Conservation (phyloP, 495 filamentous ascomycete genomes). For the Tuber magnatum region DNA sequence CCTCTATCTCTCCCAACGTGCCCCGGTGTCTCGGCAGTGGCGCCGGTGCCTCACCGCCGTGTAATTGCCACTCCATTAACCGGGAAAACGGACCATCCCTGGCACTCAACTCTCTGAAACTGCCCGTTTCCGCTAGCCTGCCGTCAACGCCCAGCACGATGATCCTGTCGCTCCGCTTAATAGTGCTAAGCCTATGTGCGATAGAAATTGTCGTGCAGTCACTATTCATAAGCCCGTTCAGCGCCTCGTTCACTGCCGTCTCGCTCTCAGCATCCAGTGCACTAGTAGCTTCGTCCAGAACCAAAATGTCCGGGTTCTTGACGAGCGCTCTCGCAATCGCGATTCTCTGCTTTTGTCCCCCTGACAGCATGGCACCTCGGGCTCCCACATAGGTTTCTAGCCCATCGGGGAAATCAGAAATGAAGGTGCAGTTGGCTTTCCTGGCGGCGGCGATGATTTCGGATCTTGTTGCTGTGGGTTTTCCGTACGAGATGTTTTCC, state of each 20-base stretch:
- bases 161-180: constrained; percentile 87
- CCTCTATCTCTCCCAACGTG: neutral
- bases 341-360: constrained; percentile 95
- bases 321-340: constrained; percentile 91
- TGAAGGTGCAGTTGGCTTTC: constrained; percentile 95
- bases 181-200: constrained; percentile 88
- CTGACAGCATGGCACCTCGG: constrained; percentile 85
- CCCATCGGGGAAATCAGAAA: constrained; percentile 91
- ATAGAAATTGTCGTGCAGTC: constrained; percentile 81
- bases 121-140: constrained; percentile 80
- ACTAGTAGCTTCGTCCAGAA: constrained; percentile 88
- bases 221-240: constrained; percentile 74
- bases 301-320: constrained; percentile 92
- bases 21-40: constrained; percentile 1
- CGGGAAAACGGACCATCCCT: constrained; percentile 79
- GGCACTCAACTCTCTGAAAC: constrained; percentile 65
- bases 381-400: constrained; percentile 90
- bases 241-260: constrained; percentile 85
- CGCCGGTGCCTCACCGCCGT: constrained; percentile 55
- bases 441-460: constrained; percentile 82
- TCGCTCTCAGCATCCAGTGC: constrained; percentile 97
- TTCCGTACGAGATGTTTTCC: constrained; percentile 93
- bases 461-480: constrained; percentile 64
- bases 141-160: constrained; percentile 81
- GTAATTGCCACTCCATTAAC: constrained; percentile 99